Percentiles rank a stretch among this genome's conserved stretches.
phyloP scores from a whole-genome alignment of 371 early-diverging fungal genomes.

The Parasitella parasitica region DNA sequence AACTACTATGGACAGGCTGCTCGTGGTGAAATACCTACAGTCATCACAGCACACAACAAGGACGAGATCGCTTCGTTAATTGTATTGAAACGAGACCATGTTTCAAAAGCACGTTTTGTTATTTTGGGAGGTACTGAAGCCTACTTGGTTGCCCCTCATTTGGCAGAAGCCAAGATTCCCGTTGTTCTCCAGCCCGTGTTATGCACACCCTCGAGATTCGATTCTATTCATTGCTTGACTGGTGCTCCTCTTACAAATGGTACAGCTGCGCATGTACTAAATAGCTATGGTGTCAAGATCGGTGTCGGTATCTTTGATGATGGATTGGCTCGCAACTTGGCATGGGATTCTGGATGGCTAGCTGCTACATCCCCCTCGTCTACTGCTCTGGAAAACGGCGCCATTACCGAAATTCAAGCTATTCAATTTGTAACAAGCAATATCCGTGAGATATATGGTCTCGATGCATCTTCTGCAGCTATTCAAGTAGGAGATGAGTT shows the following conservation, averaged over 20 bases:
- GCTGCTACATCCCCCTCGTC: conserved; percentile 36
- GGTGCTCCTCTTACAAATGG: conserved; percentile 58
- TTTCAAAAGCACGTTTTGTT: conserved; percentile 36
- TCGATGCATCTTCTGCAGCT: conserved; percentile 11
- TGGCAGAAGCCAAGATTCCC: conserved; percentile 57
- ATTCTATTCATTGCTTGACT: conserved; percentile 67
- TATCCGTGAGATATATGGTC: conserved; percentile 62
- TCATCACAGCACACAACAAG: conserved; percentile 60
- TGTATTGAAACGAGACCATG: conserved; percentile 50
- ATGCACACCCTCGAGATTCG: conserved; percentile 68
- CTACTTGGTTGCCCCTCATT: conserved; percentile 60
- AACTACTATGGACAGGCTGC: conserved; percentile 48
- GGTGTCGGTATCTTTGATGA: conserved; percentile 60
- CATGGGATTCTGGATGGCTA: conserved; percentile 83
- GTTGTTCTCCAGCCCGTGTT: conserved; percentile 67
- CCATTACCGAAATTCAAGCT: conserved; percentile 60
- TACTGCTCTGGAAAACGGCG: conserved; percentile 16
- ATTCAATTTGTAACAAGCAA: conserved; percentile 74
- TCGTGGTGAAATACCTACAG: conserved; percentile 63
- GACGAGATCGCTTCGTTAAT: conserved; percentile 74
- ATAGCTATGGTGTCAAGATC: conserved; percentile 64
- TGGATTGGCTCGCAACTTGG: conserved; percentile 63
- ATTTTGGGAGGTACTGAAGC: conserved; percentile 74
- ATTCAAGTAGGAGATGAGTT: conserved; percentile 26
- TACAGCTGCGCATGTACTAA: conserved; percentile 62